Conservation (phyloP, 202 grass and related monocot genomes). For the Zoysia matrella region DNA sequence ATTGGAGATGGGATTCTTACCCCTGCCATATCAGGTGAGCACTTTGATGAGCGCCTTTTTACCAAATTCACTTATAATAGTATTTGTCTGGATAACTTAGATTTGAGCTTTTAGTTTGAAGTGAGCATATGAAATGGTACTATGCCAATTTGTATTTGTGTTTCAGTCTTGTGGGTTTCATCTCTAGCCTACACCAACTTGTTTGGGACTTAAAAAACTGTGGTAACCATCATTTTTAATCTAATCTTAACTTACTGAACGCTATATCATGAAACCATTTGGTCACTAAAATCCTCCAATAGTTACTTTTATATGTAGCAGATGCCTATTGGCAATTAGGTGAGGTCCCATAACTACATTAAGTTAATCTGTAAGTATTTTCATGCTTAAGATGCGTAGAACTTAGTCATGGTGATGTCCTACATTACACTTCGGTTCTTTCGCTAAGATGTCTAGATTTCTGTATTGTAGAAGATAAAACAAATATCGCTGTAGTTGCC, state of each 20-base stretch:
- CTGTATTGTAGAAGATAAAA: neutral
- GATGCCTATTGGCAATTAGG: neutral
- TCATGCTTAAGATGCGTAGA: constrained; percentile 3
- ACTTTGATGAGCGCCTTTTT: neutral
- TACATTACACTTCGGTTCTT: neutral
- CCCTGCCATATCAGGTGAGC: constrained; percentile 74
- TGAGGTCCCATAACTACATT: neutral
- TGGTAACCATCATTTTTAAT: neutral
- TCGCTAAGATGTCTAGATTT: neutral
- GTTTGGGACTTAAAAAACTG: too few species aligned
- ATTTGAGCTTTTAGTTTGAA: constrained; percentile 22
- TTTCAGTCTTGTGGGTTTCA: too few species aligned
- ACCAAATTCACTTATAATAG: neutral
- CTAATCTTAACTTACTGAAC: neutral
- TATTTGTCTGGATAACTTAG: neutral
- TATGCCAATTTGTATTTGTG: too few species aligned
- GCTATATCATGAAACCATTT: neutral
- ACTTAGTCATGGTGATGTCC: neutral
- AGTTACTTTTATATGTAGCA: neutral
- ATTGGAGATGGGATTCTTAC: constrained; percentile 89
- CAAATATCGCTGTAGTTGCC: neutral
- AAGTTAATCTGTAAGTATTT: neutral
- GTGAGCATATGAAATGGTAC: neutral
- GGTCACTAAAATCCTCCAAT: neutral
- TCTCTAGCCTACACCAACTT: too few species aligned